These are phyloP conservation scores for Echinochloa phyllopogon DNA, from an alignment of 176 grass and related monocot species.

Conservation along the genomic window DNA sequence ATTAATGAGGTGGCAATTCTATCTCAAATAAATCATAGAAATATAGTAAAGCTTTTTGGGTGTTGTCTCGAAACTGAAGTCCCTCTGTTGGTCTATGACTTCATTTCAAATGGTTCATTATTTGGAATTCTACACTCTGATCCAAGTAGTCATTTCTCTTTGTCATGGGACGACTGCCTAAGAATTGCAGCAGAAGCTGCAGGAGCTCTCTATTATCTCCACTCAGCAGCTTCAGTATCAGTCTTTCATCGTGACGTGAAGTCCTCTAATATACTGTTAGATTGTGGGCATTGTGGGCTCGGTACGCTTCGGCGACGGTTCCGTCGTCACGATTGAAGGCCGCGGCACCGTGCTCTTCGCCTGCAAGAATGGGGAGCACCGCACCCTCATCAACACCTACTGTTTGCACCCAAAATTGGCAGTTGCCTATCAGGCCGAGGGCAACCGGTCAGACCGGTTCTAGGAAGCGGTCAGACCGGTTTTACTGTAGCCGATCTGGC, in stretches of 20 bases:
- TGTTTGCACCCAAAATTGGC: too few species aligned
- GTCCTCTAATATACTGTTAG: neutral
- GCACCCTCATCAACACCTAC: too few species aligned
- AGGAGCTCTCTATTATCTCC: neutral
- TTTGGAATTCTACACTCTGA: neutral
- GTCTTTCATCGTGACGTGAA: conserved; percentile 18
- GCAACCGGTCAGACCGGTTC: too few species aligned
- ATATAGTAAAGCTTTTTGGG: conserved; percentile 15
- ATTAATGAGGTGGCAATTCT: conserved; percentile 28
- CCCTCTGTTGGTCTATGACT: conserved; percentile 21
- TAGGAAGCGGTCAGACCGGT: too few species aligned
- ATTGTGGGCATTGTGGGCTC: too few species aligned
- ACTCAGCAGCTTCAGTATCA: neutral
- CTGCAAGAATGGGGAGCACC: too few species aligned
- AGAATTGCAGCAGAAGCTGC: conserved; percentile 20
- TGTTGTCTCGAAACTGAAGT: conserved; percentile 17
- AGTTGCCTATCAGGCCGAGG: too few species aligned
- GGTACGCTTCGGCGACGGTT: too few species aligned
- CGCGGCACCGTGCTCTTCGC: too few species aligned
- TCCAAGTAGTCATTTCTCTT: neutral
- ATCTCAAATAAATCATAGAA: conserved; percentile 27
- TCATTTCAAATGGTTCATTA: neutral
- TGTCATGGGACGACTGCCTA: neutral
- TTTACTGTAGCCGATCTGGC: too few species aligned
- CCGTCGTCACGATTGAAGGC: neutral